phyloP scores from a whole-genome alignment of 1,139 yeast species.

The Zygoascus meyerae region DNA sequence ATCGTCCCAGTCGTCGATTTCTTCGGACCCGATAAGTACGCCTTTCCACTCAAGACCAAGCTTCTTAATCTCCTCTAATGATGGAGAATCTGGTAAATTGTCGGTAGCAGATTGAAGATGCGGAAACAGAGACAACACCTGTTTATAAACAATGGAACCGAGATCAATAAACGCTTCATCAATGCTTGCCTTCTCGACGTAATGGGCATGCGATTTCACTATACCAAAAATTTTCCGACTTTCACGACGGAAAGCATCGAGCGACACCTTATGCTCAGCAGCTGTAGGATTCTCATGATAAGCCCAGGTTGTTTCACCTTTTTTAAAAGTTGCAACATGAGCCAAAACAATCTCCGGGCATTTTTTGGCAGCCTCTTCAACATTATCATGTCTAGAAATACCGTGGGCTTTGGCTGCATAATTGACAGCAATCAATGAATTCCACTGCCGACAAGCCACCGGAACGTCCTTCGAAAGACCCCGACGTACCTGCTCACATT shows the following conservation, averaged over 20 bases:
- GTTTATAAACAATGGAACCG: slow-evolving; percentile 48
- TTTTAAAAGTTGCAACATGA: slow-evolving; percentile 90
- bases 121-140: slow-evolving; percentile 36
- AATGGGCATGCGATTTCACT: slow-evolving; percentile 37
- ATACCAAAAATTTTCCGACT: slow-evolving; percentile 71
- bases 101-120: slow-evolving; percentile 25
- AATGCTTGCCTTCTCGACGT: slow-evolving; percentile 87
- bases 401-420: slow-evolving; percentile 81
- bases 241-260: slow-evolving; percentile 88
- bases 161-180: slow-evolving; percentile 89
- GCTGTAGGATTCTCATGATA: slow-evolving; percentile 48
- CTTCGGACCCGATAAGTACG: slow-evolving; percentile 16
- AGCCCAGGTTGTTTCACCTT: slow-evolving; percentile 81
- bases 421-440: slow-evolving; percentile 73
- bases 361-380: slow-evolving; percentile 60
- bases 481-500: slow-evolving; percentile 77
- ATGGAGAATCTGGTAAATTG: slow-evolving; percentile 22
- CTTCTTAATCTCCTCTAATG: slow-evolving; percentile 19
- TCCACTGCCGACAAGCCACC: slow-evolving; percentile 94
- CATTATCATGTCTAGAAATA: slow-evolving; percentile 67
- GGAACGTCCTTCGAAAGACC: slow-evolving; percentile 65
- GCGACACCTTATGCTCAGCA: slow-evolving; percentile 67
- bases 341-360: slow-evolving; percentile 74
- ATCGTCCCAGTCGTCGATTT: slow-evolving; percentile 75
- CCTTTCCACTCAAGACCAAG: slow-evolving; percentile 32